These are phyloP conservation scores for Hura crepitans DNA, from an alignment of 441 rosid species.

Conservation along the genomic window DNA sequence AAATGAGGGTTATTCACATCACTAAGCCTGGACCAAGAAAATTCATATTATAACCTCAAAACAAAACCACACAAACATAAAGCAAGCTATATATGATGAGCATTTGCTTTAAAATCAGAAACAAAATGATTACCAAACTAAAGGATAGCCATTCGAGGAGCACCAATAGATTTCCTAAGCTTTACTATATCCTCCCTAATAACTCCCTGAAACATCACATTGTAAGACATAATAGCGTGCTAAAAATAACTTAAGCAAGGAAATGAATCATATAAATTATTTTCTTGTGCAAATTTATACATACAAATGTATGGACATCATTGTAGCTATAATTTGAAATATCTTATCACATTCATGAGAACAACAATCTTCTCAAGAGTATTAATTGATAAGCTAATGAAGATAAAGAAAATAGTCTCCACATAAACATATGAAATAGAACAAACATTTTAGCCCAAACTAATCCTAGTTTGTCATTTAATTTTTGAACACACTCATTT, in stretches of 20 bases:
- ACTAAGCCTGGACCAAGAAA: slow-evolving; percentile 55
- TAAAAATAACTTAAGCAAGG: not conserved
- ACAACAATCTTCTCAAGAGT: not conserved
- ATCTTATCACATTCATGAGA: not conserved
- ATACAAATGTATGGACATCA: not conserved
- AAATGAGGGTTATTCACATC: slow-evolving; percentile 86
- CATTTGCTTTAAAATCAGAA: slow-evolving; percentile 12
- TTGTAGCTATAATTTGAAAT: not conserved
- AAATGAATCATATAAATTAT: too few species aligned
- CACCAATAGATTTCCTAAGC: slow-evolving; percentile 78
- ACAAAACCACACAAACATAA: slow-evolving; percentile 12
- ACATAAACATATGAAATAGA: not conserved
- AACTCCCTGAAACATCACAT: slow-evolving; percentile 59
- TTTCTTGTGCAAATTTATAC: not conserved
- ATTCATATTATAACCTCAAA: slow-evolving; percentile 4
- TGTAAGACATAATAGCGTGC: not conserved
- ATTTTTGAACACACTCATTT: not conserved
- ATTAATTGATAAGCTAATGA: not conserved
- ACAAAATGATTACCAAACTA: slow-evolving; percentile 64
- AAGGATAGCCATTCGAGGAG: slow-evolving; percentile 97
- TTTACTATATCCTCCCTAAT: slow-evolving; percentile 86
- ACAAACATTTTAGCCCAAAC: not conserved
- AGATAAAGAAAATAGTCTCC: not conserved
- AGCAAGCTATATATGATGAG: not conserved
- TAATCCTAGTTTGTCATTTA: not conserved